phyloP scores from a whole-genome alignment of 2,329 filamentous ascomycete species.

The Cladobotryum mycophilum region DNA sequence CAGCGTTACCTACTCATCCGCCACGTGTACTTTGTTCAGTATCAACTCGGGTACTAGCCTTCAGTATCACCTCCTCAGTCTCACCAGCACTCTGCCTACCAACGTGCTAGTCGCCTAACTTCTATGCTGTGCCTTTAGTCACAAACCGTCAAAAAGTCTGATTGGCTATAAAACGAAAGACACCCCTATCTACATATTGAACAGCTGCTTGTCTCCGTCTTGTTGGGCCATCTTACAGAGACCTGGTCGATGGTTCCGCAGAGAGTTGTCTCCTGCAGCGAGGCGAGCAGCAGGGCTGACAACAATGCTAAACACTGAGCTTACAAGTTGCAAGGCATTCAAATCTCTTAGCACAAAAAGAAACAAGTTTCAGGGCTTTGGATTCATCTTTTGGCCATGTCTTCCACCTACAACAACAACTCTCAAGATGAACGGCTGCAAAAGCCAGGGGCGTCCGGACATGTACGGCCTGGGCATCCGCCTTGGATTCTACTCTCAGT shows the following conservation, averaged over 20 bases:
- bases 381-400: not conserved
- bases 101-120: too few relatives aligned
- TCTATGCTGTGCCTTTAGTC: too few relatives aligned
- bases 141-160: too few relatives aligned
- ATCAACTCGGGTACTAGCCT: too few relatives aligned
- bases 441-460: slow-evolving; percentile 21
- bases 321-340: slow-evolving; percentile 19
- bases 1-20: too few relatives aligned
- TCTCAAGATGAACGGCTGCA: slow-evolving; percentile 20
- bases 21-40: too few relatives aligned
- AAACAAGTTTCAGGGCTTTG: too few relatives aligned
- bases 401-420: not conserved
- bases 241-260: not conserved
- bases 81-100: too few relatives aligned
- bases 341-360: not conserved
- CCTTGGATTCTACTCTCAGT: slow-evolving; percentile 30
- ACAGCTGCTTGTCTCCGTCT: not conserved
- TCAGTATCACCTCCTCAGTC: too few relatives aligned
- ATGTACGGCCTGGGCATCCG: slow-evolving; percentile 32
- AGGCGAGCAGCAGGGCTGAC: slow-evolving; percentile 10
- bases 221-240: not conserved
- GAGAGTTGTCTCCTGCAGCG: not conserved
- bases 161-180: too few relatives aligned
- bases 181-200: too few relatives aligned
- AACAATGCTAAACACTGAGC: not conserved